These are phyloP conservation scores for Panaeolus papilionaceus DNA, from an alignment of 768 basidiomycete genomes.

Conservation along the genomic window DNA sequence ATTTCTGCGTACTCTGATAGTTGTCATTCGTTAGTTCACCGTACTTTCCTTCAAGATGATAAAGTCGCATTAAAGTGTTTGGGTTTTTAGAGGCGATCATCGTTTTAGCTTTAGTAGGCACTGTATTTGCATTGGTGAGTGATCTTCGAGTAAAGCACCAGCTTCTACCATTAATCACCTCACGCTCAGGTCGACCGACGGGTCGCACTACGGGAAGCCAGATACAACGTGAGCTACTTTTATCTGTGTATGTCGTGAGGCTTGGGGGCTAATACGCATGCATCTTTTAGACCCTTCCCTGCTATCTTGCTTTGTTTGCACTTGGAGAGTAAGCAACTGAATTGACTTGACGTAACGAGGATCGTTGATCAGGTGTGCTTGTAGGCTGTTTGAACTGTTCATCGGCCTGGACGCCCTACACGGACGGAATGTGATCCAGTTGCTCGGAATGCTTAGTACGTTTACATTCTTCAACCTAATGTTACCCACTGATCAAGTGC, in stretches of 20 bases:
- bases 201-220: conserved; percentile 45
- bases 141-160: not conserved
- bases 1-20: conserved; percentile 35
- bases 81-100: conserved; percentile 68
- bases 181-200: conserved; percentile 53
- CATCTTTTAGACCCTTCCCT: conserved; percentile 68
- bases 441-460: conserved; percentile 74
- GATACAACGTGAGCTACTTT: conserved; percentile 58
- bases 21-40: conserved; percentile 61
- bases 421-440: conserved; percentile 78
- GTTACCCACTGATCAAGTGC: not conserved
- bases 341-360: not conserved
- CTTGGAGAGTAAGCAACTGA: conserved; percentile 70
- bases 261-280: not conserved
- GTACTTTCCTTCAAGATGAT: not conserved
- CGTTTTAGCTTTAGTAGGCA: conserved; percentile 76
- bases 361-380: conserved; percentile 1
- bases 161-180: conserved; percentile 3
- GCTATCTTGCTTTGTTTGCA: conserved; percentile 85
- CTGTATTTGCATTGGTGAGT: conserved; percentile 70
- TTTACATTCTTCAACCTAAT: conserved; percentile 8
- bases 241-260: not conserved
- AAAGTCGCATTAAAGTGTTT: not conserved
- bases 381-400: conserved; percentile 79
- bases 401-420: conserved; percentile 88